phyloP scores from a whole-genome alignment of 2,329 filamentous ascomycete species.

The Penicillium hesseltinei region DNA sequence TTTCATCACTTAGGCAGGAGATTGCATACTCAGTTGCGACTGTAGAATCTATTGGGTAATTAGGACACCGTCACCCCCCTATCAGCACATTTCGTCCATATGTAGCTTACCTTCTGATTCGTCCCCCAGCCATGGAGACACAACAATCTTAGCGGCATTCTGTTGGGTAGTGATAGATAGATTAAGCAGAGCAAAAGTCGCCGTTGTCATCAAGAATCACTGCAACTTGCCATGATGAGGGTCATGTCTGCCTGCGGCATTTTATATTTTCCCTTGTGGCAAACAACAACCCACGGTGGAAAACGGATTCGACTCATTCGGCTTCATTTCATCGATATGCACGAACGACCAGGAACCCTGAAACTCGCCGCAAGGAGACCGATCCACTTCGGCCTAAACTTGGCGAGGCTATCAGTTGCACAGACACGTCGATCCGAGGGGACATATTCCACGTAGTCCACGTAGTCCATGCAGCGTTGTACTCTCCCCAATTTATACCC shows the following conservation, averaged over 20 bases:
- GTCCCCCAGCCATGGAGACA: constrained; percentile 38
- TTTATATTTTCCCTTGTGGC: constrained; percentile 2
- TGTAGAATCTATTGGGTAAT: constrained; percentile 27
- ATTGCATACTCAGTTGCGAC: constrained; percentile 26
- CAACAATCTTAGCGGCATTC: constrained; percentile 31
- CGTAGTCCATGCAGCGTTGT: background rate
- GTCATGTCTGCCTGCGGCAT: background rate
- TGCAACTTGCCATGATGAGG: background rate
- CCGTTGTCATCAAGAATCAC: constrained; percentile 1
- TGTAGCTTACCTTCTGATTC: constrained; percentile 26
- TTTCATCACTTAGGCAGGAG: background rate
- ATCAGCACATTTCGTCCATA: background rate
- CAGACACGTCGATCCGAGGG: constrained; percentile 1
- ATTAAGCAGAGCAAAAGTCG: background rate
- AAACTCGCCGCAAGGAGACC: constrained; percentile 1
- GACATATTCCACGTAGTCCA: background rate
- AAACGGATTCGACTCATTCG: background rate
- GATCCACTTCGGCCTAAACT: background rate
- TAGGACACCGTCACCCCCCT: background rate
- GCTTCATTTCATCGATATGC: background rate
- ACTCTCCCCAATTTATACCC: background rate
- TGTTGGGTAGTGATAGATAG: background rate
- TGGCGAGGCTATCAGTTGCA: background rate
- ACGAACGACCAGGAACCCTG: background rate
- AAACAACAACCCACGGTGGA: background rate